These are phyloP conservation scores for Ogataea methanolica DNA, from an alignment of 805 yeast genomes.

Conservation along the genomic window DNA sequence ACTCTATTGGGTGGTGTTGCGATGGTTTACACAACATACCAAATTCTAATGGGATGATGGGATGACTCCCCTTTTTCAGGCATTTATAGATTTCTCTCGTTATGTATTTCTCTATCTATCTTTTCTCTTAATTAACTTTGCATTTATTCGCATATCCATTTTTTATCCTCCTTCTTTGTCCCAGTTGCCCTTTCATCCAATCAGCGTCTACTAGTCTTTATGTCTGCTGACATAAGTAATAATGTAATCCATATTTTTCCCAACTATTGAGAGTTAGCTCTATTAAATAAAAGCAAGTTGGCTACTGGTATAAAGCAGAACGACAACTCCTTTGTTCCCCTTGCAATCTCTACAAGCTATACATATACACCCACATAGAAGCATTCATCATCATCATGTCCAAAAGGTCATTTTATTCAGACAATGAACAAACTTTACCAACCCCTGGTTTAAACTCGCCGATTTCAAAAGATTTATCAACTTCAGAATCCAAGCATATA, in stretches of 20 bases:
- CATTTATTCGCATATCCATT: conserved; percentile 4
- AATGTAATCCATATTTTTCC: no score
- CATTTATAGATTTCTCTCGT: neutral
- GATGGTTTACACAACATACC: conserved; percentile 64
- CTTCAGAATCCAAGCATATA: conserved; percentile 30
- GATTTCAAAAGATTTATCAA: conserved; percentile 33
- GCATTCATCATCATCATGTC: neutral
- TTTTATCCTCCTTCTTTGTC: neutral
- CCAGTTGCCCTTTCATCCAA: no score
- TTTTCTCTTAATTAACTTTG: neutral
- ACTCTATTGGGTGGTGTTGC: conserved; percentile 54
- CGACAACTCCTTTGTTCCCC: no score
- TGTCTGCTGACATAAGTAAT: no score
- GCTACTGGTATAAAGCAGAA: no score
- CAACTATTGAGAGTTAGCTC: no score
- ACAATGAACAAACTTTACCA: conserved; percentile 43
- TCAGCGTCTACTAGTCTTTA: no score
- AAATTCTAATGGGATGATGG: conserved; percentile 34
- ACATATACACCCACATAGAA: no score
- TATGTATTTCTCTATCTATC: neutral
- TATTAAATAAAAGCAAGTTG: no score
- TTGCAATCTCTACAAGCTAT: no score
- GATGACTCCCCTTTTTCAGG: neutral
- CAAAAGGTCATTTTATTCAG: conserved; percentile 46
- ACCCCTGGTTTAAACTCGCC: conserved; percentile 44